Conservation (phyloP, 768 basidiomycete genomes). For the Trametes cubensis region DNA sequence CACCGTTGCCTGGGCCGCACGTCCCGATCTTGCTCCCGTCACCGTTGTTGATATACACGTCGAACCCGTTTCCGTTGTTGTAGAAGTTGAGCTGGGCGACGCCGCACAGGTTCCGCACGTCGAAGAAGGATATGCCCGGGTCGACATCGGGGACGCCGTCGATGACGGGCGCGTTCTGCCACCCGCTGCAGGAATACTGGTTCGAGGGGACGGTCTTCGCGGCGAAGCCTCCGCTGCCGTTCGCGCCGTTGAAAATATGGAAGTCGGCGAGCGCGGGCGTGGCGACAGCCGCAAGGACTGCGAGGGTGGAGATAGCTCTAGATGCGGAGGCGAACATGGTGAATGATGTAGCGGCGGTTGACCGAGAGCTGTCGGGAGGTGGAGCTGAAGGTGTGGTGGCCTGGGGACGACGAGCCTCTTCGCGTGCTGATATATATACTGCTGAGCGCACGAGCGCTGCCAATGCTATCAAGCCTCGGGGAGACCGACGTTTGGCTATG, state of each 20-base stretch:
- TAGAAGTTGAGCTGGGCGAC: slow-evolving; percentile 6
- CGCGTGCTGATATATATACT: too few species aligned
- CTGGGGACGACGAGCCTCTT: too few species aligned
- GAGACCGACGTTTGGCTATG: too few species aligned
- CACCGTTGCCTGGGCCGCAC: background rate
- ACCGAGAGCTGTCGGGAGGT: too few species aligned
- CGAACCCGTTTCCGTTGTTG: slow-evolving; percentile 3
- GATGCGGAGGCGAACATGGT: too few species aligned
- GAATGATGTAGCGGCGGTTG: too few species aligned
- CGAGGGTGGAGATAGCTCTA: background rate
- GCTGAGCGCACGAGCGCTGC: too few species aligned
- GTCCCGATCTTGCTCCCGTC: background rate
- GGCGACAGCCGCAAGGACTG: background rate
- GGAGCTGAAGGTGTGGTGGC: too few species aligned
- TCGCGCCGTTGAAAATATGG: slow-evolving; percentile 2
- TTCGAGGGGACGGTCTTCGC: slow-evolving; percentile 3
- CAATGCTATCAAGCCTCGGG: too few species aligned
- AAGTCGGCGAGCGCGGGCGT: background rate
- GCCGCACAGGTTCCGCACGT: background rate
- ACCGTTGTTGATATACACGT: background rate
- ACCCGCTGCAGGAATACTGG: background rate
- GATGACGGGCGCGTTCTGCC: background rate
- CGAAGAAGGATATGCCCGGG: background rate
- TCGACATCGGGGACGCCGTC: background rate
- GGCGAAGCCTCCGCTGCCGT: slow-evolving; percentile 1